phyloP scores from a whole-genome alignment of 225 moss, liverwort and hornwort genomes.

The Asterella californica region DNA sequence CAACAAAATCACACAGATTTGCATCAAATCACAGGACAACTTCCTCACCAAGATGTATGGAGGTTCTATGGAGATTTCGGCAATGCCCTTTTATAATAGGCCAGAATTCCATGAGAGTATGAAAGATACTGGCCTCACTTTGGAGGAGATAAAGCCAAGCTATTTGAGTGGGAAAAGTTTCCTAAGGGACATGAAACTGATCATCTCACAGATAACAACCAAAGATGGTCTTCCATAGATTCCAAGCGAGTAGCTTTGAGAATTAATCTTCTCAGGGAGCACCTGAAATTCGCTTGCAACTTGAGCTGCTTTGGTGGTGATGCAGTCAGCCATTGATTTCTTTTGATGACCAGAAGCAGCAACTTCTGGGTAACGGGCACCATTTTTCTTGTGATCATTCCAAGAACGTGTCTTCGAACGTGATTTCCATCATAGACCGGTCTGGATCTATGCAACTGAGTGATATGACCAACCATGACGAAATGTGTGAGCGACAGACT shows the following conservation, averaged over 20 bases:
- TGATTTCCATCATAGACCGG: constrained; percentile 39
- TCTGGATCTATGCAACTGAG: constrained; percentile 21
- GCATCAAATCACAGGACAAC: constrained; percentile 32
- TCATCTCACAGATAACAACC: constrained; percentile 41
- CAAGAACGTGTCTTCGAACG: constrained; percentile 15
- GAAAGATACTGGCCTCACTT: constrained; percentile 36
- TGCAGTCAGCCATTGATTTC: constrained; percentile 22
- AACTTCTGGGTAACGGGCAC: constrained; percentile 40
- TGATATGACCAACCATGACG: constrained; percentile 11
- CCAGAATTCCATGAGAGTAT: constrained; percentile 58
- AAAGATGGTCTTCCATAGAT: constrained; percentile 17
- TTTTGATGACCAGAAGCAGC: constrained; percentile 36
- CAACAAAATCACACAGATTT: constrained; percentile 48
- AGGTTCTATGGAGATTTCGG: constrained; percentile 50
- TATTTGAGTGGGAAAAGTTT: constrained; percentile 43
- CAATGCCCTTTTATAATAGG: constrained; percentile 56
- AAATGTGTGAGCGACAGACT: not conserved
- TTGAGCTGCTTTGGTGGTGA: constrained; percentile 30
- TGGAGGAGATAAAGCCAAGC: constrained; percentile 24
- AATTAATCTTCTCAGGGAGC: constrained; percentile 37
- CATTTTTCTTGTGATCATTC: constrained; percentile 36
- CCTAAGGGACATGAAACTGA: constrained; percentile 47
- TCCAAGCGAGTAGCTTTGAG: constrained; percentile 46
- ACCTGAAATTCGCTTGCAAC: constrained; percentile 33
- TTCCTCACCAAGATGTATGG: constrained; percentile 63